Conservation (phyloP, 129 eudicot species). For the Dittrichia graveolens region DNA sequence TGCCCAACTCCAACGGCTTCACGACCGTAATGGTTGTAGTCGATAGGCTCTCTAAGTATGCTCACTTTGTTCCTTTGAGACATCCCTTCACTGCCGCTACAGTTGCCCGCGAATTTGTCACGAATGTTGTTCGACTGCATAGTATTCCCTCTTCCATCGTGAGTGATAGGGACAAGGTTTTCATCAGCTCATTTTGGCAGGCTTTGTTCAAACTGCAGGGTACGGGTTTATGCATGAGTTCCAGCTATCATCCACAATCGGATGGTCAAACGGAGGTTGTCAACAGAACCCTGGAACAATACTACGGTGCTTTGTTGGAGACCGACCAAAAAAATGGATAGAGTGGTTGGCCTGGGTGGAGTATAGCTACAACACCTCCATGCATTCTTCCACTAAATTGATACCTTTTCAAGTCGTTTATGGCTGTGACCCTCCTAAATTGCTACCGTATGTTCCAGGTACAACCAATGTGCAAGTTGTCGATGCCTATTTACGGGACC, state of each 20-base stretch:
- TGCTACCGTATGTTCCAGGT: not conserved
- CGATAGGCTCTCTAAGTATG: not conserved
- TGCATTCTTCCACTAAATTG: not conserved
- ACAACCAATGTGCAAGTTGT: not conserved
- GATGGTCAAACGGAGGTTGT: not conserved
- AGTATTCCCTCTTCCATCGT: not conserved
- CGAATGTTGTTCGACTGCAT: not conserved
- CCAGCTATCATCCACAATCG: not conserved
- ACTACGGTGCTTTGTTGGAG: not conserved
- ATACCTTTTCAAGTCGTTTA: not conserved
- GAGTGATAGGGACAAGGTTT: conserved; percentile 5
- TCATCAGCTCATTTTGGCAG: not conserved
- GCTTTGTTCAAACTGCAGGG: not conserved
- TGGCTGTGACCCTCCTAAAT: not conserved
- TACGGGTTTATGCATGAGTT: not conserved
- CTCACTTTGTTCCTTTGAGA: not conserved
- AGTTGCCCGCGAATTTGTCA: not conserved
- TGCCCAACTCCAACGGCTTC: conserved; percentile 5
- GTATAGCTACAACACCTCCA: not conserved
- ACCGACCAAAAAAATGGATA: not conserved
- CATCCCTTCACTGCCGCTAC: not conserved
- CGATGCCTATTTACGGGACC: not conserved
- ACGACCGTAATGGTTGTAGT: not conserved
- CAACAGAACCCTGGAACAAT: not conserved
- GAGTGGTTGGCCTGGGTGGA: not conserved